phyloP scores from a whole-genome alignment of 257 asterid species.

The Apocynum venetum region DNA sequence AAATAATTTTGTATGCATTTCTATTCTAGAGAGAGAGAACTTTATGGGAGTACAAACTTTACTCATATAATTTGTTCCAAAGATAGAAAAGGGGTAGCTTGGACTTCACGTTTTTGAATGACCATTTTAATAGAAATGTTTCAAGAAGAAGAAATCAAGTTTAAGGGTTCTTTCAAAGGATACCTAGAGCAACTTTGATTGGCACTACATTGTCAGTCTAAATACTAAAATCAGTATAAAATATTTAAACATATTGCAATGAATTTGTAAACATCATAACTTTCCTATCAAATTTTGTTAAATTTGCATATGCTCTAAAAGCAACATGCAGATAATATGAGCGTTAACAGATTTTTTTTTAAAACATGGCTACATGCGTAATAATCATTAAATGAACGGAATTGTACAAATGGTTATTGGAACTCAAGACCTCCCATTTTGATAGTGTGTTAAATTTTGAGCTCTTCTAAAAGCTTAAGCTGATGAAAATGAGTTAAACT shows the following conservation, averaged over 20 bases:
- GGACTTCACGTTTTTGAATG: slow-evolving; percentile 28
- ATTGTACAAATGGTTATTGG: too few species aligned
- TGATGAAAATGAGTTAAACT: too few species aligned
- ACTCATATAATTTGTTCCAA: slow-evolving; percentile 14
- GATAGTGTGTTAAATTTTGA: too few species aligned
- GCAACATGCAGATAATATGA: too few species aligned
- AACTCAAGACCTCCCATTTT: too few species aligned
- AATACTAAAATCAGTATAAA: neutral
- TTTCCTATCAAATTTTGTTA: too few species aligned
- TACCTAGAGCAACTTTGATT: slow-evolving; percentile 18
- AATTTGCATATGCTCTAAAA: too few species aligned
- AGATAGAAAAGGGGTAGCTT: slow-evolving; percentile 30
- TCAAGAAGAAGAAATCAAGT: slow-evolving; percentile 28
- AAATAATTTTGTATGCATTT: neutral
- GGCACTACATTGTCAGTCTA: neutral
- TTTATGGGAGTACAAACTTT: slow-evolving; percentile 6
- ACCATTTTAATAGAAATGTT: slow-evolving; percentile 19
- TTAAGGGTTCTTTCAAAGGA: slow-evolving; percentile 16
- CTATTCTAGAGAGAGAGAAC: neutral
- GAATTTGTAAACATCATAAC: neutral
- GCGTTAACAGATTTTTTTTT: too few species aligned
- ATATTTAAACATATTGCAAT: too few species aligned
- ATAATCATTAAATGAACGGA: too few species aligned
- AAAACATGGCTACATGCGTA: too few species aligned
- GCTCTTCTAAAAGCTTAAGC: too few species aligned